Base-by-base conservation (phyloP, 2,329 filamentous ascomycete genomes). In the Aspergillus sp. region DNA sequence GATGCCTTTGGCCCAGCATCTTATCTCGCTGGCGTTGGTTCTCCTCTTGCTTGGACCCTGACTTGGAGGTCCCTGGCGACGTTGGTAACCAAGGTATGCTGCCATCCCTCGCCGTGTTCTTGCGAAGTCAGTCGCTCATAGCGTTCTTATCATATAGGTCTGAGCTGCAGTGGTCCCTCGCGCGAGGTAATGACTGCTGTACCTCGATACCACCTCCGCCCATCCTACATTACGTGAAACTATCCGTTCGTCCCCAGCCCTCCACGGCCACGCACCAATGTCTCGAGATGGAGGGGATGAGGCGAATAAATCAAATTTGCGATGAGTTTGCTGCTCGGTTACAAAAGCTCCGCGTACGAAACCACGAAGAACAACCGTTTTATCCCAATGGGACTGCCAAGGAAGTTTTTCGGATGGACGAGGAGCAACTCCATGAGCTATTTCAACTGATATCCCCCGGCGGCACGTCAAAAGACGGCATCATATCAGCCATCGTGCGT, bases 301-400 rank as follows among this genome's bases (percentile, higher is more conserved):
- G 54, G 52, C 34, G 46, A 41, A 58, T 58, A 50, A 50, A 54
- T 17, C 20, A 50, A 52, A 60, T 61, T 37, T 63, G 61, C 33
- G 53, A 58, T 47, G 54, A 40, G 15, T 56, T 63, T 40, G 19
- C 49, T 5, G 15, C 4, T 15, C 44, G 46, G 15, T 41, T 63
- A 4, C 47, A 57, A n/a, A 51, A 24, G 17, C 19, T 51, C n/a
- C 59, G 59, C 5, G 30, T 39, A 5, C 47, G 24, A 6, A 63
- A 63, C 24, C 37, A 54, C 13, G 54, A 57, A 22, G 42, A 59
- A 4, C 51, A 60, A 30, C 54, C 48, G 11, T 66, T 66, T 24
- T 64, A 60, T 19, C 62, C 59, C 1, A 64, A 63, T 17, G 63
- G 60, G 9, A 62, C 62, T 3, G 62, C 61, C 13, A 54, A 58